These are phyloP conservation scores for Fusarium fujikuroi DNA, from an alignment of 2,329 filamentous ascomycete species.

Conservation along the genomic window DNA sequence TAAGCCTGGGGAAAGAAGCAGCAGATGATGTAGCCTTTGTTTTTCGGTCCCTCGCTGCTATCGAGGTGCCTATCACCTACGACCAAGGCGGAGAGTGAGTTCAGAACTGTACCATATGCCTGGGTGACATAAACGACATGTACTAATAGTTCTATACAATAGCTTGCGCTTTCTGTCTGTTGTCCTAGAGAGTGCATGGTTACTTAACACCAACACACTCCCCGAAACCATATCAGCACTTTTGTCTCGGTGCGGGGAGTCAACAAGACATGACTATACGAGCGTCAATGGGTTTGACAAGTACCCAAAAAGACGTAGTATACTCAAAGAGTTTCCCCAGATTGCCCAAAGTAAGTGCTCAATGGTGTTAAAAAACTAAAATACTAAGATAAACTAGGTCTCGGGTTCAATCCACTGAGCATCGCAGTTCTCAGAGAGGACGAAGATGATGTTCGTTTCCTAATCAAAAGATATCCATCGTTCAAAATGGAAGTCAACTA, in stretches of 20 bases:
- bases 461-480: accelerated
- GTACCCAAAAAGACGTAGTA: accelerated
- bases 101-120: background rate
- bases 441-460: accelerated
- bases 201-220: accelerated
- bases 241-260: background rate
- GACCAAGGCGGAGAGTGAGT: background rate
- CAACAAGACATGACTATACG: background rate
- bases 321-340: accelerated
- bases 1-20: accelerated
- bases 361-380: background rate
- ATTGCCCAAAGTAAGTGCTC: accelerated
- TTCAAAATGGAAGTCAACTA: background rate
- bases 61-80: background rate
- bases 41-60: background rate
- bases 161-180: background rate
- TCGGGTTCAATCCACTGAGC: accelerated
- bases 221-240: background rate
- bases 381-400: background rate
- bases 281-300: accelerated
- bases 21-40: background rate
- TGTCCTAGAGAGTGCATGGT: background rate
- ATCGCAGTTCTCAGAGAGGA: background rate
- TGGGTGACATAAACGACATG: accelerated
- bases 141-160: accelerated